Conservation (phyloP, 2,329 filamentous ascomycete species). For the Plenodomus lindquistii region DNA sequence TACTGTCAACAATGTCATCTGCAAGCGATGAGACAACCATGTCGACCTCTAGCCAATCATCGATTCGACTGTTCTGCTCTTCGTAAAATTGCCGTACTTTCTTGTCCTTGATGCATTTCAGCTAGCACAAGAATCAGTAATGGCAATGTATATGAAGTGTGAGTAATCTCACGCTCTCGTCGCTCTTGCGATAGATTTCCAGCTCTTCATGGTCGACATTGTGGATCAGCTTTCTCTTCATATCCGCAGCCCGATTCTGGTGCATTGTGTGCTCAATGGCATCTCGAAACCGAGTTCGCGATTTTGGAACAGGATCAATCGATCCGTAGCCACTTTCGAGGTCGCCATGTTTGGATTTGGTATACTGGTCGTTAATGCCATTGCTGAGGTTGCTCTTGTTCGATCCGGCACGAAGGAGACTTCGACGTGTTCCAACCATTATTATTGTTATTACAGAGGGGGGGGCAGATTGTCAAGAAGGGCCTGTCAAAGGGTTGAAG, state of each 20-base stretch:
- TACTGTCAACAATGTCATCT: slow-evolving; percentile 63
- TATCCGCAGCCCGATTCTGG: slow-evolving; percentile 49
- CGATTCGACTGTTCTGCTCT: slow-evolving; percentile 57
- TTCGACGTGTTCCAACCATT: slow-evolving; percentile 30
- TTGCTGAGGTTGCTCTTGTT: slow-evolving; percentile 9
- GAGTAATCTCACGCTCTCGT: slow-evolving; percentile 49
- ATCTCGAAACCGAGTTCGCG: slow-evolving; percentile 50
- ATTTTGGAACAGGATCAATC: slow-evolving; percentile 12
- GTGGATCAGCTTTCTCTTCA: slow-evolving; percentile 55
- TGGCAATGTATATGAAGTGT: neutral
- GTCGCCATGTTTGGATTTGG: slow-evolving; percentile 25
- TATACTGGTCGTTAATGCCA: slow-evolving; percentile 10
- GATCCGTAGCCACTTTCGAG: slow-evolving; percentile 36
- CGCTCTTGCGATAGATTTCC: slow-evolving; percentile 56
- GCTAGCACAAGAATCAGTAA: slow-evolving; percentile 22
- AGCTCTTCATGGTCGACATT: slow-evolving; percentile 53
- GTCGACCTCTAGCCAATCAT: slow-evolving; percentile 64
- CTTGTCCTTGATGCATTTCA: slow-evolving; percentile 58
- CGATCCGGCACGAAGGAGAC: slow-evolving; percentile 16
- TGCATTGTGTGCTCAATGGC: slow-evolving; percentile 52
- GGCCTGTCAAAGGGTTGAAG: neutral
- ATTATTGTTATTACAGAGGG: neutral
- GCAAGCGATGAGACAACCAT: slow-evolving; percentile 59
- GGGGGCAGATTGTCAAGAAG: neutral
- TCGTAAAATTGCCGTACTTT: slow-evolving; percentile 59